Evolutionary conservation across 176 grass and related monocot species (phyloP).

Genomic region (Thalia dealbata): DNA sequence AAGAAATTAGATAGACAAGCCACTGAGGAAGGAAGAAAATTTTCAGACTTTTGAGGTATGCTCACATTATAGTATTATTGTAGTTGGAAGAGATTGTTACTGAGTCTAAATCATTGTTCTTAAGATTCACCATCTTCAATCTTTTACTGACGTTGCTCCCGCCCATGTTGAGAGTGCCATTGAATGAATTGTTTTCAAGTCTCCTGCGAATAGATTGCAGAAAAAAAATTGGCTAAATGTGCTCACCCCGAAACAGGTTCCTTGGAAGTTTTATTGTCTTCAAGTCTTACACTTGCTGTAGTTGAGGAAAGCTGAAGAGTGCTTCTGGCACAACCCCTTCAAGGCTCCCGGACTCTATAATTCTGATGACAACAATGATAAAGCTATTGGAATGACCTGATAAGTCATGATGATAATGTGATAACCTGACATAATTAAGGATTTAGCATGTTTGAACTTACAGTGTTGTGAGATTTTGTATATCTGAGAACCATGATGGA

Average conservation of each 20-base stretch:
- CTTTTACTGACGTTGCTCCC: conserved; percentile 47
- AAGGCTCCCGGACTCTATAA: conserved; percentile 65
- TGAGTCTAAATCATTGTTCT: conserved; percentile 47
- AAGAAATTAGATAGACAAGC: background rate
- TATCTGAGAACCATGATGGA: conserved; percentile 45
- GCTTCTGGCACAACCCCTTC: conserved; percentile 40
- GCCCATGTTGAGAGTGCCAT: conserved; percentile 71
- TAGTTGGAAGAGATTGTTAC: conserved; percentile 34
- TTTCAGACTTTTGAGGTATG: background rate
- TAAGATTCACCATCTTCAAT: conserved; percentile 67
- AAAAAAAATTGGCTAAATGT: background rate
- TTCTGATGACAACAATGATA: conserved; percentile 30
- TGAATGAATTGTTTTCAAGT: conserved; percentile 63
- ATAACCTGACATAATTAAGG: background rate
- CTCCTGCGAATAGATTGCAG: conserved; percentile 29
- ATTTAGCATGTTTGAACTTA: conserved; percentile 29
- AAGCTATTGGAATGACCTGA: background rate
- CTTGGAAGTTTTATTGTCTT: background rate
- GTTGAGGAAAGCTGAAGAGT: conserved; percentile 58
- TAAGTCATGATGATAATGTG: conserved; percentile 14
- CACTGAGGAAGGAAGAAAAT: background rate
- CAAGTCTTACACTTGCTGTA: conserved; percentile 84
- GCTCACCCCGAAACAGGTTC: background rate
- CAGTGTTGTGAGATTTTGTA: conserved; percentile 40
- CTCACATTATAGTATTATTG: conserved; percentile 69